Conservation (phyloP, 1,284 basidiomycete species). For the Puccinia triticina region DNA sequence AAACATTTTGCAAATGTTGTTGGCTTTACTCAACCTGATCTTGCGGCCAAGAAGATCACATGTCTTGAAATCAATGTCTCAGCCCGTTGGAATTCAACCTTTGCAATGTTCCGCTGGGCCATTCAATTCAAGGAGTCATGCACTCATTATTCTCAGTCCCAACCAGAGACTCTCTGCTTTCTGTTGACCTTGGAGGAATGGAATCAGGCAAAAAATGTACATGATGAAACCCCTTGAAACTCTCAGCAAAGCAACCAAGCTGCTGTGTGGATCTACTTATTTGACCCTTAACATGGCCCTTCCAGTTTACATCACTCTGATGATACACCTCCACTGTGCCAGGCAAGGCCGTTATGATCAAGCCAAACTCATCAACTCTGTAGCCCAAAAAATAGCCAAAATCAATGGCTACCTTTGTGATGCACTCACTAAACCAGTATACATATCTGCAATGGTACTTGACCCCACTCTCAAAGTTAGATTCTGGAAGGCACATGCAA, state of each 20-base stretch:
- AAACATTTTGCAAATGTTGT: not conserved
- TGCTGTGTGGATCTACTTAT: not conserved
- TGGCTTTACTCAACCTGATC: not conserved
- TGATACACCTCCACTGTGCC: not conserved
- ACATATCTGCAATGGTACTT: not conserved
- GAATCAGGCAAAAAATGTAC: not conserved
- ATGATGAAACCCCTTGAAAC: constrained; percentile 1
- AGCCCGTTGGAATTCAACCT: not conserved
- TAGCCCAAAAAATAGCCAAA: not conserved
- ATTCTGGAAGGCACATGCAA: not conserved
- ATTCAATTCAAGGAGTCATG: not conserved
- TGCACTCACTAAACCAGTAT: not conserved
- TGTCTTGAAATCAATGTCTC: constrained; percentile 1
- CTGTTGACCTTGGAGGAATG: not conserved
- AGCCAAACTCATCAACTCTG: not conserved
- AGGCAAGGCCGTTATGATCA: not conserved
- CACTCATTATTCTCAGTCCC: not conserved
- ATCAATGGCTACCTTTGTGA: not conserved
- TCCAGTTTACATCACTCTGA: not conserved
- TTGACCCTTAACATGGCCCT: not conserved
- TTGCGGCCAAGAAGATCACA: not conserved
- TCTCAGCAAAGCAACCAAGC: not conserved
- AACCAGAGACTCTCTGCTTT: not conserved
- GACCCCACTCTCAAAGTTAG: constrained; percentile 1
- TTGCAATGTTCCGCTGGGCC: not conserved